Evolutionary conservation across 164 flowering plant species (phyloP).

Genomic region (Chloranthus sessilifolius): DNA sequence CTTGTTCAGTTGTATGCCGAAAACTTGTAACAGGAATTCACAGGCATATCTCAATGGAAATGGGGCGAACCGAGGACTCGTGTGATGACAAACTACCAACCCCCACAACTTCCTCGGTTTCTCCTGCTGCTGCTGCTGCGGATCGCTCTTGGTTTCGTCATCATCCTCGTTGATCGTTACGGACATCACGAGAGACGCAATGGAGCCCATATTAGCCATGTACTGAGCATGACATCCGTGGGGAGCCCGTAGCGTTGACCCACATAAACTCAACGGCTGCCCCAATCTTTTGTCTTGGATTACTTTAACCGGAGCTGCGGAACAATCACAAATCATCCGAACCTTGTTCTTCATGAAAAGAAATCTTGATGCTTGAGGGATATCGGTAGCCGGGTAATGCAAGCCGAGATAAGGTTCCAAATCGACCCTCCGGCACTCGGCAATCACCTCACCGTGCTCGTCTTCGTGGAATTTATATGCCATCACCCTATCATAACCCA

Average conservation of each 20-base stretch:
- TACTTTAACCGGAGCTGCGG: constrained; percentile 50
- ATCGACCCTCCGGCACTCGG: constrained; percentile 44
- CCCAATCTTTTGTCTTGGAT: constrained; percentile 42
- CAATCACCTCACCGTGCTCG: constrained; percentile 77
- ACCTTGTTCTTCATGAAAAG: constrained; percentile 73
- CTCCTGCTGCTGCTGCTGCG: constrained; percentile 11
- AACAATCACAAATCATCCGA: constrained; percentile 75
- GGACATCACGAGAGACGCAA: constrained; percentile 79
- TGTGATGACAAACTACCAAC: constrained; percentile 77
- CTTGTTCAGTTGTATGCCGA: constrained; percentile 58
- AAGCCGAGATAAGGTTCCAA: constrained; percentile 69
- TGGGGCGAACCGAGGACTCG: constrained; percentile 59
- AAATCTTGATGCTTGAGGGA: constrained; percentile 79
- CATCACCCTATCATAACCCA: constrained; percentile 77
- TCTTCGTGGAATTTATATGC: constrained; percentile 76
- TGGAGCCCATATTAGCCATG: constrained; percentile 76
- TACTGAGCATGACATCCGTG: constrained; percentile 79
- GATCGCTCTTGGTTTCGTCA: constrained; percentile 27
- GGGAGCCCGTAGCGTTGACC: constrained; percentile 68
- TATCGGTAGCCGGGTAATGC: constrained; percentile 78
- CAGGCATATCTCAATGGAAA: constrained; percentile 77
- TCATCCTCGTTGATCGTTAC: constrained; percentile 55
- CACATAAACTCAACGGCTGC: constrained; percentile 54
- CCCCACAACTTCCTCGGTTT: constrained; percentile 68
- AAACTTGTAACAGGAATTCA: constrained; percentile 71